These are phyloP conservation scores for Russula griseocarnosa DNA, from an alignment of 768 basidiomycete genomes.

Conservation along the genomic window DNA sequence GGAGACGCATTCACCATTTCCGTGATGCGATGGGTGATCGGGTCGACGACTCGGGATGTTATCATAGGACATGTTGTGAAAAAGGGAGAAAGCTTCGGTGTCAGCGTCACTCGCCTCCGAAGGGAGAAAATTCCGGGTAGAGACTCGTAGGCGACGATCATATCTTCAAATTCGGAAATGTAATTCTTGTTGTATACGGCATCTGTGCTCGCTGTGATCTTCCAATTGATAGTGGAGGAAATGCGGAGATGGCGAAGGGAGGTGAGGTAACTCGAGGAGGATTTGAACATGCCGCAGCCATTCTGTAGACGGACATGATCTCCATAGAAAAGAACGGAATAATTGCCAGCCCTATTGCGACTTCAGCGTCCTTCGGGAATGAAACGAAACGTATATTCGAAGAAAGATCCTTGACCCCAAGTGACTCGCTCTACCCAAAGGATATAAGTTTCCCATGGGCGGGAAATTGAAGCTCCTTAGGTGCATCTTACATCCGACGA, in stretches of 20 bases:
- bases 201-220: neutral
- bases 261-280: neutral
- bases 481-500: neutral
- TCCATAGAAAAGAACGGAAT: conserved; percentile 1
- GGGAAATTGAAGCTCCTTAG: too few species aligned
- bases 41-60: too few species aligned
- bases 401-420: neutral
- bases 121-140: neutral
- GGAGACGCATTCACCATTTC: conserved; percentile 17
- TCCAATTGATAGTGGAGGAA: neutral
- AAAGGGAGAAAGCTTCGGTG: neutral
- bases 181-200: neutral
- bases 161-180: neutral
- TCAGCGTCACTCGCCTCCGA: neutral
- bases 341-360: neutral
- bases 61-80: conserved; percentile 13
- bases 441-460: too few species aligned
- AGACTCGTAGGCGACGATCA: neutral
- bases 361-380: neutral
- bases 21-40: conserved; percentile 21
- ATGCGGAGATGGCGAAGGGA: conserved; percentile 7
- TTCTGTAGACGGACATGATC: neutral
- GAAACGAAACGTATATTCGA: neutral
- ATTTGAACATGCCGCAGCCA: neutral
- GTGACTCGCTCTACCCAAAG: neutral